phyloP scores from a whole-genome alignment of 202 grass and related monocot genomes.

The Cymbopogon flexuosus region DNA sequence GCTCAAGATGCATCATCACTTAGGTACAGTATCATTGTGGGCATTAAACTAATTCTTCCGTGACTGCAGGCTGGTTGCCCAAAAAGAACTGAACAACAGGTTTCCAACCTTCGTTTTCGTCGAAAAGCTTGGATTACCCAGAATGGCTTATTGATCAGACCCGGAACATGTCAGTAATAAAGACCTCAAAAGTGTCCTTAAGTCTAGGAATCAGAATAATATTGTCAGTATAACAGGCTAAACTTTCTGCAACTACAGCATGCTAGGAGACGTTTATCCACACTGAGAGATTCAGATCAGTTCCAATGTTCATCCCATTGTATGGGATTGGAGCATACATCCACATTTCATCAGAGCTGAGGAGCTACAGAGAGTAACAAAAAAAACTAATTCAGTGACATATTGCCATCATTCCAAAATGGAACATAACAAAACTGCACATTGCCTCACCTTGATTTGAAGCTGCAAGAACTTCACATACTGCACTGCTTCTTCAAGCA shows the following conservation, averaged over 20 bases:
- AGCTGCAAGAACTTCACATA: slow-evolving; percentile 87
- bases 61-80: background rate
- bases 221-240: background rate
- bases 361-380: slow-evolving; percentile 43
- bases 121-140: background rate
- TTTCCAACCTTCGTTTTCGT: slow-evolving; percentile 9
- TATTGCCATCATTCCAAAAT: background rate
- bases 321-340: slow-evolving; percentile 84
- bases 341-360: slow-evolving; percentile 81
- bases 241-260: background rate
- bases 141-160: slow-evolving; percentile 31
- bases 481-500: slow-evolving; percentile 85
- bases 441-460: slow-evolving; percentile 65
- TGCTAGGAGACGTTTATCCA: slow-evolving; percentile 11
- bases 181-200: background rate
- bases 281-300: slow-evolving; percentile 54
- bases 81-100: slow-evolving; percentile 23
- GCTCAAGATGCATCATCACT: no score
- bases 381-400: slow-evolving; percentile 6
- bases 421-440: background rate
- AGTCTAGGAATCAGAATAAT: background rate
- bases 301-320: slow-evolving; percentile 76
- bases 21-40: background rate
- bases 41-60: slow-evolving; percentile 16
- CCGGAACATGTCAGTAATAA: slow-evolving; percentile 20